These are phyloP conservation scores for Triangularia setosa DNA, from an alignment of 2,329 filamentous ascomycete genomes.

Conservation along the genomic window DNA sequence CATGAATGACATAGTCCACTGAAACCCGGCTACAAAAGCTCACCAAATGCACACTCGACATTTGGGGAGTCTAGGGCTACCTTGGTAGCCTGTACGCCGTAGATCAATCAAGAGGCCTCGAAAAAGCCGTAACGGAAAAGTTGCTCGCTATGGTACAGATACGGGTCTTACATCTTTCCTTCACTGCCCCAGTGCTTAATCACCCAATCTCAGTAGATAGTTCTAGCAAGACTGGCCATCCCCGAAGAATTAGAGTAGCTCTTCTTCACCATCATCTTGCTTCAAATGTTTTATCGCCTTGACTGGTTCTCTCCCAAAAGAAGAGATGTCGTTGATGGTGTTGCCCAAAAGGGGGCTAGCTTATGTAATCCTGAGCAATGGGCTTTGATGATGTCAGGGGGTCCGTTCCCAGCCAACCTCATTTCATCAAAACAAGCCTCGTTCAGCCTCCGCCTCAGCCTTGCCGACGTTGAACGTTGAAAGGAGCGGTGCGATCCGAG, in stretches of 20 bases:
- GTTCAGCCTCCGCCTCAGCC: conserved; percentile 1
- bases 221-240: not conserved
- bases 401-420: not conserved
- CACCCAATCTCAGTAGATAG: not conserved
- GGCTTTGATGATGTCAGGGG: not conserved
- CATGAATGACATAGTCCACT: not conserved
- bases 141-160: conserved; percentile 59
- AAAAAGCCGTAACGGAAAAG: conserved; percentile 59
- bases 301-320: not conserved
- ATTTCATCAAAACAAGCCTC: not conserved
- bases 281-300: not conserved
- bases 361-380: not conserved
- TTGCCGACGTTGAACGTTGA: not conserved
- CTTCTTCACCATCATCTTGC: no score
- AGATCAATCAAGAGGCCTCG: conserved; percentile 53
- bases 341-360: not conserved
- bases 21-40: conserved; percentile 51
- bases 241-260: not conserved
- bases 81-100: conserved; percentile 55
- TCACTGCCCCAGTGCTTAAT: not conserved
- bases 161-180: conserved; percentile 55
- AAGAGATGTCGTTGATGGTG: not conserved
- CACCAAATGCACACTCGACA: conserved; percentile 46
- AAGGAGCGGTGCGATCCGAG: not conserved
- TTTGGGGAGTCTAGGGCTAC: conserved; percentile 55